Percentiles rank a stretch among this genome's conserved stretches.
These are phyloP conservation scores for Coffea eugenioides DNA, from an alignment of 257 asterid species.

Conservation along the genomic window DNA sequence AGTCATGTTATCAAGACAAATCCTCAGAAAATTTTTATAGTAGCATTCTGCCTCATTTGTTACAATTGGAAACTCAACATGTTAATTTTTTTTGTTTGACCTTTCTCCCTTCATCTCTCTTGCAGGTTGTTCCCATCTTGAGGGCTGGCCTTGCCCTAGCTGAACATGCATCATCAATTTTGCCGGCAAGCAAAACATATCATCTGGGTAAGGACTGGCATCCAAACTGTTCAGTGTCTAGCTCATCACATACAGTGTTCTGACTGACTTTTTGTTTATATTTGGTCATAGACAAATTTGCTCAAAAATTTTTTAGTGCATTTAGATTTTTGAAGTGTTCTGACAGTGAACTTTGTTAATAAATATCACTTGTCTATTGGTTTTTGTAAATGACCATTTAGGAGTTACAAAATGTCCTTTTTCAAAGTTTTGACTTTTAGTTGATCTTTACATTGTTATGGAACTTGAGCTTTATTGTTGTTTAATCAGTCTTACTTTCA, in stretches of 20 bases:
- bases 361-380: background rate
- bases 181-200: slow-evolving; percentile 78
- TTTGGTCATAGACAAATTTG: background rate
- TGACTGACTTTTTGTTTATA: background rate
- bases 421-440: background rate
- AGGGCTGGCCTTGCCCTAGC: slow-evolving; percentile 99
- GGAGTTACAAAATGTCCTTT: background rate
- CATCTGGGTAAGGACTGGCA: slow-evolving; percentile 64
- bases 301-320: background rate
- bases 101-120: slow-evolving; percentile 5
- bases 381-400: background rate
- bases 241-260: background rate
- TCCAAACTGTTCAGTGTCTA: background rate
- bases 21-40: background rate
- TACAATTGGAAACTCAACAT: background rate
- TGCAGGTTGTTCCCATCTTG: slow-evolving; percentile 92
- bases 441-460: background rate
- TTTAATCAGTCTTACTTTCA: slow-evolving; percentile 20
- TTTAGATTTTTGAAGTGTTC: background rate
- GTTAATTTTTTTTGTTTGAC: slow-evolving; percentile 7
- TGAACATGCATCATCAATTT: slow-evolving; percentile 82
- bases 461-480: slow-evolving; percentile 13
- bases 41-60: background rate
- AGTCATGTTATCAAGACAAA: background rate
- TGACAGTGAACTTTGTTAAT: background rate